Conservation (phyloP, 371 early-diverging fungal species). For the Mucor circinelloides region DNA sequence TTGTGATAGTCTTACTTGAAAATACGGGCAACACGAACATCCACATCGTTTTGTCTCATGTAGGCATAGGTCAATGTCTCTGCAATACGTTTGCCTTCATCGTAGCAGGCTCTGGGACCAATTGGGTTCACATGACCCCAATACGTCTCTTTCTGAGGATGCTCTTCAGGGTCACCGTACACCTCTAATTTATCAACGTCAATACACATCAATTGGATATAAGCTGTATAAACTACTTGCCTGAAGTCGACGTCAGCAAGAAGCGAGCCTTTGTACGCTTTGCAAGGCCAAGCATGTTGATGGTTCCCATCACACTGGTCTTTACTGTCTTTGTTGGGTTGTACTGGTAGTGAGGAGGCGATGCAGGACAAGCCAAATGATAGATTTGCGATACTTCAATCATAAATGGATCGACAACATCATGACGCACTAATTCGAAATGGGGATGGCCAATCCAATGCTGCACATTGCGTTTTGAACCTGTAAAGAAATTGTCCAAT, state of each 20-base stretch:
- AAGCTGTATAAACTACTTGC: slow-evolving; percentile 31
- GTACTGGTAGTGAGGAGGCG: slow-evolving; percentile 90
- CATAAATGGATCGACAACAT: slow-evolving; percentile 84
- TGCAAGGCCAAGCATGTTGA: slow-evolving; percentile 90
- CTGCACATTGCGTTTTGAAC: slow-evolving; percentile 67
- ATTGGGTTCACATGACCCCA: slow-evolving; percentile 90
- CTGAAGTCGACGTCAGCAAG: slow-evolving; percentile 83
- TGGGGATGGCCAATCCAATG: slow-evolving; percentile 90
- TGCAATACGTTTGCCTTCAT: slow-evolving; percentile 90
- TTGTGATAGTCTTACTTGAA: slow-evolving; percentile 61
- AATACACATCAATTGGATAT: background rate
- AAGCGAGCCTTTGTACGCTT: slow-evolving; percentile 83
- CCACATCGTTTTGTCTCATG: slow-evolving; percentile 77
- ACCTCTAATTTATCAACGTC: slow-evolving; percentile 60
- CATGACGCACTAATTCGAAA: slow-evolving; percentile 85
- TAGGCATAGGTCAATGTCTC: slow-evolving; percentile 88
- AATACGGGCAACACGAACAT: slow-evolving; percentile 85
- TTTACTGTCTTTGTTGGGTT: slow-evolving; percentile 90
- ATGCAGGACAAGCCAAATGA: slow-evolving; percentile 88
- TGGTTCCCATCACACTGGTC: slow-evolving; percentile 86
- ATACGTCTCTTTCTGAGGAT: slow-evolving; percentile 86
- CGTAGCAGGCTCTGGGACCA: slow-evolving; percentile 88
- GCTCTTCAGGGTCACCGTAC: slow-evolving; percentile 89
- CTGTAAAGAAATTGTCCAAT: slow-evolving; percentile 89
- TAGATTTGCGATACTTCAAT: slow-evolving; percentile 87